Base-by-base conservation (phyloP, 2,329 filamentous ascomycete genomes). In the Emergomyces pasteurianus region DNA sequence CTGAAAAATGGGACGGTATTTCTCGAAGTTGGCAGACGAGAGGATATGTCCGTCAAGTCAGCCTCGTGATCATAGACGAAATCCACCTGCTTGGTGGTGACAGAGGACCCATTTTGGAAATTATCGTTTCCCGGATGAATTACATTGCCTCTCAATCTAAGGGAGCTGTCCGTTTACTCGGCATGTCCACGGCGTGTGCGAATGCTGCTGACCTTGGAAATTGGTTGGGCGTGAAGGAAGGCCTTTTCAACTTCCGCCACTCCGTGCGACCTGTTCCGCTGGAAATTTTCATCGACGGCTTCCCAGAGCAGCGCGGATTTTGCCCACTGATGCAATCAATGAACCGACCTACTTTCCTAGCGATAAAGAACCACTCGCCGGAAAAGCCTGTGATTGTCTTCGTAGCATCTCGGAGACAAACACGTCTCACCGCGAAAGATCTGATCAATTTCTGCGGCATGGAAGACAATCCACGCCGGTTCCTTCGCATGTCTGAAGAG, bases 1-100 rank as follows among this genome's bases (percentile, higher is more conserved):
- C 94, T n/a, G 94, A 99, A 77, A 99, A 99, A 73, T 99, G 94
- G 94, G 95, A 99, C 72, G 95, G 95, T 83, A 97, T 99, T 67
- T 96, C 90, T 68, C 89, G 94, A 83, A 95, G 90, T 70, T 99
- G 95, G 94, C 92, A 97, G 74, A 97, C 92, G 5, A 88, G 94
- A 84, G 89, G 89, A 63, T 99, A 99, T 67, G 94, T 99, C 47
- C 86, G 91, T 58, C 88, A 96, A 74, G 94, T 99, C 62, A 92
- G 91, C 63, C 79, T 99, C 18, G 94, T 99, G 58, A 96, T 99
- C 64, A 99, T 99, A 66, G 94, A 99, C 69, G 94, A 99, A 77
- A 99, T 99, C 61, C 94, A 99, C 75, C 78, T 99, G 34, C 82
- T 99, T n/a, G 95, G 94, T 34, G 91, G 94, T 63, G 94, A 99